Conservation (phyloP, 805 yeast species). For the Hanseniaspora pseudoguilliermondii region DNA sequence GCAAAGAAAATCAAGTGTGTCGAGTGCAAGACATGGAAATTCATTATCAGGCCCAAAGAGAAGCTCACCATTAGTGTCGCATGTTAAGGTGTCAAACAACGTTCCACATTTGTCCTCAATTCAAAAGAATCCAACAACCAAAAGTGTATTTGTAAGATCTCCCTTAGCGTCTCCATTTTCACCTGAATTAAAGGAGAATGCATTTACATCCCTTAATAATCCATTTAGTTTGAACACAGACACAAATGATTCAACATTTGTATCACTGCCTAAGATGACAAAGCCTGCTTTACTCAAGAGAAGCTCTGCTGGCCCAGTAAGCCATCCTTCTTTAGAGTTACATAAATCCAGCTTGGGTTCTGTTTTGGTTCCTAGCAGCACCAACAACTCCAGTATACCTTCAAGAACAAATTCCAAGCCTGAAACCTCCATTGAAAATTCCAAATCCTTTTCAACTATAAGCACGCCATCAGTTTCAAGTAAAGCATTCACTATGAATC, state of each 20-base stretch:
- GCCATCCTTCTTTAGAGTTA: background rate
- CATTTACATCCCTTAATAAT: slow-evolving; percentile 16
- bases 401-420: background rate
- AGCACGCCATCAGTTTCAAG: background rate
- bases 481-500: slow-evolving; percentile 26
- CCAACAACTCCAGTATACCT: background rate
- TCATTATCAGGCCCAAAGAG: slow-evolving; percentile 37
- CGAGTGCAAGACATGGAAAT: slow-evolving; percentile 18
- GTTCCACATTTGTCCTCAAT: slow-evolving; percentile 46
- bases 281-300: background rate
- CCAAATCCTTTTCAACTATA: background rate
- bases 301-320: background rate
- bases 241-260: background rate
- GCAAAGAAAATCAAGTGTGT: slow-evolving; percentile 21
- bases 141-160: slow-evolving; percentile 25
- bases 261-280: background rate
- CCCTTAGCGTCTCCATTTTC: slow-evolving; percentile 51
- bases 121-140: slow-evolving; percentile 37
- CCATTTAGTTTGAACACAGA: background rate
- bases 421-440: background rate
- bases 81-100: slow-evolving; percentile 19
- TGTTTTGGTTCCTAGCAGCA: background rate
- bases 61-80: slow-evolving; percentile 36
- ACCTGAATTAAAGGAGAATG: slow-evolving; percentile 29
- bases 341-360: slow-evolving; percentile 9